Evolutionary conservation across 371 early-diverging fungal genomes (phyloP).

Genomic region (Mucor circinelloides): DNA sequence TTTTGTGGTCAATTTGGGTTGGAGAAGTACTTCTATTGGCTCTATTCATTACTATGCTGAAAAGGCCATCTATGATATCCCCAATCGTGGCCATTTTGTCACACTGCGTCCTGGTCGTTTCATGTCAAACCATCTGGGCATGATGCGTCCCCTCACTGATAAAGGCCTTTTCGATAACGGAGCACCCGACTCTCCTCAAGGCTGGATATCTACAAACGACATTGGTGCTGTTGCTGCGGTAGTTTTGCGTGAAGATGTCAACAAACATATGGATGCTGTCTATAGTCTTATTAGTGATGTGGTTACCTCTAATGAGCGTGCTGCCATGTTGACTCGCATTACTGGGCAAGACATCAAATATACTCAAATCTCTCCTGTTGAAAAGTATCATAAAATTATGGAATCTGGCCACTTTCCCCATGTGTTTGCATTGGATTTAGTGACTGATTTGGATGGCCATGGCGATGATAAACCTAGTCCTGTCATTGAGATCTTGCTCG

Average conservation of each 20-base stretch:
- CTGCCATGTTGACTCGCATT: constrained; percentile 5
- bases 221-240: constrained; percentile 24
- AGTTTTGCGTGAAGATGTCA: constrained; percentile 13
- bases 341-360: constrained; percentile 12
- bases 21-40: constrained; percentile 18
- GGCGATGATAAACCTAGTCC: not conserved
- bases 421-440: constrained; percentile 2
- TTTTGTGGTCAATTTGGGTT: constrained; percentile 15
- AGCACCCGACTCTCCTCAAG: not conserved
- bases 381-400: constrained; percentile 11
- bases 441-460: not conserved
- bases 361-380: not conserved
- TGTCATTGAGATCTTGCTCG: not conserved
- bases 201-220: constrained; percentile 25
- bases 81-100: constrained; percentile 26
- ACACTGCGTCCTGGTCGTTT: constrained; percentile 39
- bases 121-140: constrained; percentile 29
- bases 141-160: not conserved
- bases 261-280: constrained; percentile 20
- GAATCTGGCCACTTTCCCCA: not conserved
- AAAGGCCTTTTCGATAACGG: constrained; percentile 1
- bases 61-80: constrained; percentile 24
- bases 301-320: not conserved
- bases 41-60: constrained; percentile 25
- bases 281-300: constrained; percentile 15